Evolutionary conservation across 2,329 filamentous ascomycete species (phyloP).

Genomic region (Colletotrichum sansevieriae): DNA sequence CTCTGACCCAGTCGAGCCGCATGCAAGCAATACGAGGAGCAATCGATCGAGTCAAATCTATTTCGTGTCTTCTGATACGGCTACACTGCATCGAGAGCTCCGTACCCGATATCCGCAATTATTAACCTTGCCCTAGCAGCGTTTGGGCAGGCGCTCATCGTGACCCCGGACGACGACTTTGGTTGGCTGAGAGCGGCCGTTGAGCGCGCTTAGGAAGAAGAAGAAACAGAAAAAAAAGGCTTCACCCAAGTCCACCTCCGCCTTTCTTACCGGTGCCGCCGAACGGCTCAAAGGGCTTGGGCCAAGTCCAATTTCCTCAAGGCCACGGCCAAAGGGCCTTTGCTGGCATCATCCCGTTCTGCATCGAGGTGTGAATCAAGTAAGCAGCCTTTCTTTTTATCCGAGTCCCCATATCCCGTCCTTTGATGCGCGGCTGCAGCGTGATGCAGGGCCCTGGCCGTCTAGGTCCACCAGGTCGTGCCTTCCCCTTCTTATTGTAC

Average conservation of each 20-base stretch:
- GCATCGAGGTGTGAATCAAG: constrained; percentile 36
- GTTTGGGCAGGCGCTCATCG: constrained; percentile 43
- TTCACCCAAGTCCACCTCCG: constrained; percentile 27
- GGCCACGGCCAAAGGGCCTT: constrained; percentile 36
- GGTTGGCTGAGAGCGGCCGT: constrained; percentile 42
- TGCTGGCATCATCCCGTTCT: constrained; percentile 18
- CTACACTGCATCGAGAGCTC: constrained; percentile 28
- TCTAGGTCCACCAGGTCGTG: constrained; percentile 25
- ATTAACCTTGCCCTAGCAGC: constrained; percentile 40
- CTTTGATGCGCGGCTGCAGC: constrained; percentile 29
- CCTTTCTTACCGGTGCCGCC: constrained; percentile 28
- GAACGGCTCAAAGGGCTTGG: constrained; percentile 34
- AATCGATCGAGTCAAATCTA: constrained; percentile 17
- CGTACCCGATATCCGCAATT: constrained; percentile 26
- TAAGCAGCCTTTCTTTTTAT: constrained; percentile 32
- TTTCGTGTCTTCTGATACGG: constrained; percentile 8
- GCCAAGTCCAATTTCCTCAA: constrained; percentile 35
- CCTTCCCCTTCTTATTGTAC: constrained; percentile 39
- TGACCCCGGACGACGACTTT: constrained; percentile 38
- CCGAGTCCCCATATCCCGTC: constrained; percentile 7
- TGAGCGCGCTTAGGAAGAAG: constrained; percentile 38
- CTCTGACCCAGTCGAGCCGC: neutral
- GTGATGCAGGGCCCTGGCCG: constrained; percentile 13
- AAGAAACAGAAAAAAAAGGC: constrained; percentile 1
- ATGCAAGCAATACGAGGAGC: constrained; percentile 22